Conservation (phyloP, 1,139 yeast genomes). For the Suhomyces choctaworum region DNA sequence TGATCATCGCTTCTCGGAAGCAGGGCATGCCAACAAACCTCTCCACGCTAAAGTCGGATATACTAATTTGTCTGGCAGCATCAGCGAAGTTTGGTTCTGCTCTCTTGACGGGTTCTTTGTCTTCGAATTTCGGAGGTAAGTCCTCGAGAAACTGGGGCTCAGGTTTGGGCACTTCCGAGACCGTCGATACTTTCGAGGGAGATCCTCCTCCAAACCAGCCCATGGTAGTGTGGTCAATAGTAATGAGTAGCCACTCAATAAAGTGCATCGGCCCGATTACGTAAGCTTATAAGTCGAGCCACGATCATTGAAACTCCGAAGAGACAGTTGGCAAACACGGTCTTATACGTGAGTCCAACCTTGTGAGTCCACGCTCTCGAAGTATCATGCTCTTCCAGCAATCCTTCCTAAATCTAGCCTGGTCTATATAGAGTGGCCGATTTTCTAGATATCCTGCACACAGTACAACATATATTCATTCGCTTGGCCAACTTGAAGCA, state of each 20-base stretch:
- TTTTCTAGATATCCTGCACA: slow-evolving; percentile 4
- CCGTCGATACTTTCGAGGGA: slow-evolving; percentile 25
- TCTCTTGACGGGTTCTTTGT: slow-evolving; percentile 24
- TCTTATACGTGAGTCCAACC: too few species aligned
- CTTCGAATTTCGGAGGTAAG: slow-evolving; percentile 51
- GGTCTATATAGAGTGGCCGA: too few species aligned
- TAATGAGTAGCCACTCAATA: too few species aligned
- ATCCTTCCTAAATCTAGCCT: too few species aligned
- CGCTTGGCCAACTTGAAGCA: too few species aligned
- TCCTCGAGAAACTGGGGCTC: slow-evolving; percentile 20
- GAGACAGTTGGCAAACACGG: too few species aligned
- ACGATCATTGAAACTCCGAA: too few species aligned
- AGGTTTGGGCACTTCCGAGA: slow-evolving; percentile 16
- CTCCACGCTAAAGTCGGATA: slow-evolving; percentile 56
- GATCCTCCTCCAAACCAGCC: slow-evolving; percentile 27
- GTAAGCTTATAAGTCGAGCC: too few species aligned
- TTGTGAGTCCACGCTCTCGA: too few species aligned
- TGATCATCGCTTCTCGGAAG: slow-evolving; percentile 82
- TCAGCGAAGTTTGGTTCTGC: slow-evolving; percentile 29
- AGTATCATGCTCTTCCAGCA: too few species aligned
- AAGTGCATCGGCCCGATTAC: too few species aligned
- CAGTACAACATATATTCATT: too few species aligned
- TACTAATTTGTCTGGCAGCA: slow-evolving; percentile 31
- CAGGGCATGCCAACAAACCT: slow-evolving; percentile 75
- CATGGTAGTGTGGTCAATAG: slow-evolving; percentile 13